Base-by-base conservation (phyloP, 2,329 filamentous ascomycete species). In the Pezicula radicicola region DNA sequence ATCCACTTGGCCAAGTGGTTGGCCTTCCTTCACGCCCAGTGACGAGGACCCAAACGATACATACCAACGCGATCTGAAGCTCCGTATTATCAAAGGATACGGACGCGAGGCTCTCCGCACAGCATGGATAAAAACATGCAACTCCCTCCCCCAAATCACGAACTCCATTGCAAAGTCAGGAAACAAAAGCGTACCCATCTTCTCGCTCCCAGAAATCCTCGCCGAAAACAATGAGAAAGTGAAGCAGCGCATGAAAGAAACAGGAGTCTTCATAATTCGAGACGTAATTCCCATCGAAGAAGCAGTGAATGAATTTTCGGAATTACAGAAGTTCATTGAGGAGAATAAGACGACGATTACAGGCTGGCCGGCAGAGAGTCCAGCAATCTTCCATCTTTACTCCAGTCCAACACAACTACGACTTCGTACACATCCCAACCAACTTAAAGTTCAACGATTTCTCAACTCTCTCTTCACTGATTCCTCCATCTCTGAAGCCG, bases 381-480 rank as follows among this genome's bases (percentile, higher is more conserved):
- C 70, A 2, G 68, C 66, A 9, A 72, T 74, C 51, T 59, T 72
- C 52, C 65, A 63, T 40, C 60, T 74, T 5, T 73, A 70, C 58
- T 58, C 64, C 51, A 67, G 70, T 4, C 70, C 68, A 1, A 66
- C 67, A 0, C 72, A 74, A 51, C 66, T 68, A 30, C 57, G 64
- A 1, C 55, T 71, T 7, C 66, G 71, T 40, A 62, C 67, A 1
- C 63, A 73, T 53, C 66, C 66, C 8, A 67, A 67, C 44, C 68
- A 72, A 19, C 60, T 74, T 30, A 55, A 54, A 10, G 57, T 72
- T 1, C 68, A 71, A 42, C 58, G 62, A 21, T 53, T 62, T 12
- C 57, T 74, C 6, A 74, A 74, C 50, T 62, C 60, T 3, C 63
- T 72, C 15, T 74, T 67, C 64, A 65, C 69, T 39, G 68, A 68